phyloP scores from a whole-genome alignment of 202 grass and related monocot species.

The Setaria viridis region DNA sequence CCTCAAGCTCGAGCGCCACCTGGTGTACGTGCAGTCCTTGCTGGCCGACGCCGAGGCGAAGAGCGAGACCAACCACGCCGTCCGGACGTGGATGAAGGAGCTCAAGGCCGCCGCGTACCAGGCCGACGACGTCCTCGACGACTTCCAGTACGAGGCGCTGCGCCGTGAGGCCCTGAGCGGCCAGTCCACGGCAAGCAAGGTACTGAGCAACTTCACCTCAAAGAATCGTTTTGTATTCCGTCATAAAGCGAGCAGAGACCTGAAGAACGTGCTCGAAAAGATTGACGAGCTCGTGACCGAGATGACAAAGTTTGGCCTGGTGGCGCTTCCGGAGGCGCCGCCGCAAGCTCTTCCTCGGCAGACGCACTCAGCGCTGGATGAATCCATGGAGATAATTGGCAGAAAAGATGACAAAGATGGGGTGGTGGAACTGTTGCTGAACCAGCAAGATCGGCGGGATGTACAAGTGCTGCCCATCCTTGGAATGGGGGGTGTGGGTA shows the following conservation, averaged over 20 bases:
- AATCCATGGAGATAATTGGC: background rate
- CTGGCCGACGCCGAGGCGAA: background rate
- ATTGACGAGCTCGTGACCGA: background rate
- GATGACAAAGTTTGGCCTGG: conserved; percentile 1
- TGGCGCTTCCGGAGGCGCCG: background rate
- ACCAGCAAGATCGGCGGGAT: background rate
- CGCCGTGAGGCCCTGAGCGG: background rate
- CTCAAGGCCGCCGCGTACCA: conserved; percentile 4
- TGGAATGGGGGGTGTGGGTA: conserved; percentile 35
- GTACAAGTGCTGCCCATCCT: conserved; percentile 29
- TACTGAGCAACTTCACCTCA: background rate
- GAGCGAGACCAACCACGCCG: background rate
- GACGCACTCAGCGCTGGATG: background rate
- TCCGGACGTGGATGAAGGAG: conserved; percentile 30
- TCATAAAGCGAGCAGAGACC: background rate
- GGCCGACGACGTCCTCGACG: conserved; percentile 40
- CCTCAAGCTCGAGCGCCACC: no score
- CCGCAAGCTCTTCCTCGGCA: background rate
- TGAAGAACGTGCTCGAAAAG: background rate
- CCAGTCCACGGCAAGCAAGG: background rate
- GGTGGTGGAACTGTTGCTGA: conserved; percentile 25
- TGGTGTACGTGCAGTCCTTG: no score
- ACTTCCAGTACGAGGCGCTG: conserved; percentile 36
- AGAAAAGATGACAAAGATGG: background rate
- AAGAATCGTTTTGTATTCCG: background rate